phyloP scores from a whole-genome alignment of 768 basidiomycete genomes.

The Boletellus ananiceps region DNA sequence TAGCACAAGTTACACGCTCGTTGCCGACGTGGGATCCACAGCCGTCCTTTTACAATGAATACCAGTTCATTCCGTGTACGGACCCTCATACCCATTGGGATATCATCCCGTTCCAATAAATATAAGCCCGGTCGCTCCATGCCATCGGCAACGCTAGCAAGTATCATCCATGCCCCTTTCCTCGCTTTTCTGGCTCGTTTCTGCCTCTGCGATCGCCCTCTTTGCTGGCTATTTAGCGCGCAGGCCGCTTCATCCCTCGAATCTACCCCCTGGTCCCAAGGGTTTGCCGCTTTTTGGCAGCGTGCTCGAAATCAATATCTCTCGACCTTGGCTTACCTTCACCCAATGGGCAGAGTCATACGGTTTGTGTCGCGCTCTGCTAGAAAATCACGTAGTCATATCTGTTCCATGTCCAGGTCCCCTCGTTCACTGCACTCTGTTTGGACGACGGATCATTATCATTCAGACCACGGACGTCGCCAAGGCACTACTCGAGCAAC shows the following conservation, averaged over 20 bases:
- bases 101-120: background rate
- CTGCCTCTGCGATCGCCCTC: slow-evolving; percentile 8
- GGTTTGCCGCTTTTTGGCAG: slow-evolving; percentile 30
- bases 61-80: slow-evolving; percentile 5
- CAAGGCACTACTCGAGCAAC: slow-evolving; percentile 34
- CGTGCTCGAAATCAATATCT: slow-evolving; percentile 21
- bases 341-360: slow-evolving; percentile 27
- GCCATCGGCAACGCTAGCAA: background rate
- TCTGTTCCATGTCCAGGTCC: slow-evolving; percentile 21
- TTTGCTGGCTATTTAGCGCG: slow-evolving; percentile 10
- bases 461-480: slow-evolving; percentile 31
- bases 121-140: slow-evolving; percentile 14
- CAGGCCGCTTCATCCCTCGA: slow-evolving; percentile 1
- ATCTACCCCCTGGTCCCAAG: slow-evolving; percentile 29
- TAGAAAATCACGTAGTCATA: background rate
- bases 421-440: slow-evolving; percentile 28
- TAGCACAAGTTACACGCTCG: background rate
- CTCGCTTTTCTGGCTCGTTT: slow-evolving; percentile 4
- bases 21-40: slow-evolving; percentile 4
- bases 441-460: slow-evolving; percentile 32
- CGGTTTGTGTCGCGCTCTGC: slow-evolving; percentile 13
- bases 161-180: slow-evolving; percentile 7
- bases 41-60: slow-evolving; percentile 9
- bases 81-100: background rate
- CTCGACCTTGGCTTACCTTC: slow-evolving; percentile 32